Percentiles rank a stretch among this genome's conserved stretches.
Evolutionary conservation across 176 grass and related monocot genomes (phyloP).

Genomic region (Rhynchospora breviuscula): DNA sequence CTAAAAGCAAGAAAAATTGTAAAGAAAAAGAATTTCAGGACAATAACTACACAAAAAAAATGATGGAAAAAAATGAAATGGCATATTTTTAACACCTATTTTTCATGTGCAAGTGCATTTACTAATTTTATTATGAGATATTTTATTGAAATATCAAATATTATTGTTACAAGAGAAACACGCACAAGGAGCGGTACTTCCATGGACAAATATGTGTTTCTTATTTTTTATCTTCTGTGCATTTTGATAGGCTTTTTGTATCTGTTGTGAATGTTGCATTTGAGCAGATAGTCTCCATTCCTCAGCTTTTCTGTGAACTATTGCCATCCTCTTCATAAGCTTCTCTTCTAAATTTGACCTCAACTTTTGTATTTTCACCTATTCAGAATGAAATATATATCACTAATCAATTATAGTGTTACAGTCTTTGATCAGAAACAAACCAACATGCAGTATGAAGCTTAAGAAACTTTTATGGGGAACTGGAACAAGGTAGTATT

Average conservation of each 20-base stretch:
- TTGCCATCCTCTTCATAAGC: conserved; percentile 77
- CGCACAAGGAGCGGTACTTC: conserved; percentile 42
- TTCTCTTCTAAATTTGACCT: conserved; percentile 95
- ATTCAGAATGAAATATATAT: conserved; percentile 5
- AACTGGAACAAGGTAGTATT: not conserved
- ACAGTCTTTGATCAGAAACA: not conserved
- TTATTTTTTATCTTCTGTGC: conserved; percentile 45
- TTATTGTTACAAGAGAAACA: conserved; percentile 82
- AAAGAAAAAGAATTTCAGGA: too few relatives aligned
- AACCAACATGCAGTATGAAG: not conserved
- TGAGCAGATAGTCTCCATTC: conserved; percentile 58
- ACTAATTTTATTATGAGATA: not conserved
- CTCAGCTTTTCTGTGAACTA: conserved; percentile 64
- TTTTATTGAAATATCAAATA: conserved; percentile 10
- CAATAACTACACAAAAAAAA: not conserved
- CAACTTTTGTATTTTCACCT: conserved; percentile 99
- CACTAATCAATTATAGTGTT: not conserved
- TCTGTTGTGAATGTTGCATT: conserved; percentile 73
- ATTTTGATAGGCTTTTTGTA: conserved; percentile 42
- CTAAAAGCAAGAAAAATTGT: too few relatives aligned
- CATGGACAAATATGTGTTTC: conserved; percentile 24
- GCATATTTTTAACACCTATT: not conserved
- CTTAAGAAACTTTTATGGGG: not conserved
- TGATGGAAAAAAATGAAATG: not conserved
- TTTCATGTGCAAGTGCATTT: not conserved